Conservation (phyloP, 768 basidiomycete species). For the Lenzites betulinus region DNA sequence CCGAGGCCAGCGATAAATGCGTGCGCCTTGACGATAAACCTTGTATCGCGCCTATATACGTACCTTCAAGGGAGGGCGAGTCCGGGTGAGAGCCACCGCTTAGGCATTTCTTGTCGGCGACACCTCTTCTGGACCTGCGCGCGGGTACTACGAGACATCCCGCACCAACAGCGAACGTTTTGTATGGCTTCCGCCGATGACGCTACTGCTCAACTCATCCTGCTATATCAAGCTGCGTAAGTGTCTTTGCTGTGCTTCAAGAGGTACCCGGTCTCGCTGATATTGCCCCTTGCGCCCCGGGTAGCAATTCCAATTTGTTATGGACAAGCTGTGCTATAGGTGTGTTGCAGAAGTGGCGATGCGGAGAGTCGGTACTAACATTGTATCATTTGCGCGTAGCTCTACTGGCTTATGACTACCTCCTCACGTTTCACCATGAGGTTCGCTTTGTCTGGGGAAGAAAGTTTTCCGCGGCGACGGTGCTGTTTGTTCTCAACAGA, state of each 20-base stretch:
- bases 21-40: no score
- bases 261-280: neutral
- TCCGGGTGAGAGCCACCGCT: no score
- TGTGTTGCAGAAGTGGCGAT: neutral
- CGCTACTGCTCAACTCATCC: neutral
- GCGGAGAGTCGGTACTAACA: neutral
- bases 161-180: no score
- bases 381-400: neutral
- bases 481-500: slow-evolving; percentile 8
- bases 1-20: no score
- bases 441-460: slow-evolving; percentile 9
- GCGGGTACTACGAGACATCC: neutral
- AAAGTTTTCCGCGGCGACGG: slow-evolving; percentile 9
- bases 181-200: slow-evolving; percentile 6
- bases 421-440: slow-evolving; percentile 7
- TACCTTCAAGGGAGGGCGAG: no score
- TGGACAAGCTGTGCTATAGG: slow-evolving; percentile 13
- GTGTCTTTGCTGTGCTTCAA: neutral
- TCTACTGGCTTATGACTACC: slow-evolving; percentile 7
- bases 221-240: slow-evolving; percentile 10
- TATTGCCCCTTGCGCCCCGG: neutral
- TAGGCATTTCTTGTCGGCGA: no score
- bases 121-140: neutral
- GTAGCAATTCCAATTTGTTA: neutral
- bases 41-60: no score